Conservation (phyloP, 495 filamentous ascomycete species). For the Lasiosphaeris hirsuta region DNA sequence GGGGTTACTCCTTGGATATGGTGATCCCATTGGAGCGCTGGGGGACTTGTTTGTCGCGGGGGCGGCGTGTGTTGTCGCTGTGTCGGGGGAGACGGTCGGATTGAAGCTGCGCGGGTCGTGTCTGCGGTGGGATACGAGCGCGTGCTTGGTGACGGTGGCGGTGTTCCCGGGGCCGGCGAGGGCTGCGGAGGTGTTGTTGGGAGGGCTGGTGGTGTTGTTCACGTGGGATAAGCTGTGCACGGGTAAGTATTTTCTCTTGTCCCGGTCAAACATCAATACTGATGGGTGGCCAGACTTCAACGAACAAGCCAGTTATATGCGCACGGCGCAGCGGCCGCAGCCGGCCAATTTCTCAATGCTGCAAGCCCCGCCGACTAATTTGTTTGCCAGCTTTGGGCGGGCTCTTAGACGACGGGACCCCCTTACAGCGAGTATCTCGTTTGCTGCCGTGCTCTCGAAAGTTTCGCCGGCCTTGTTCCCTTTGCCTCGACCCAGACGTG, state of each 20-base stretch:
- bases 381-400: neutral
- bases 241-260: neutral
- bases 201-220: neutral
- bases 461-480: neutral
- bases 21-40: neutral
- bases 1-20: neutral
- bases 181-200: conserved; percentile 7
- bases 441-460: conserved; percentile 4
- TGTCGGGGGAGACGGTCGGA: conserved; percentile 10
- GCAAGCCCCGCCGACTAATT: neutral
- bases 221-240: neutral
- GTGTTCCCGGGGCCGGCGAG: conserved; percentile 12
- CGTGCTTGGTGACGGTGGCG: conserved; percentile 9
- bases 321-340: neutral
- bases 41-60: neutral
- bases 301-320: neutral
- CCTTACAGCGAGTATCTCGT: neutral
- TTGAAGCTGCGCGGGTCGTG: conserved; percentile 9
- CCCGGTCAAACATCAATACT: too few relatives aligned
- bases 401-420: neutral
- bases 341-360: neutral
- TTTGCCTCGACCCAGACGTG: neutral
- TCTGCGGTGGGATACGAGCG: neutral
- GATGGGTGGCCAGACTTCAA: neutral
- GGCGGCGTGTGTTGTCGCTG: neutral